Evolutionary conservation across 352 stramenopile genomes (phyloP), one percentile per base, ranked within the genome.

Genomic region (Phytophthora litchii): DNA sequence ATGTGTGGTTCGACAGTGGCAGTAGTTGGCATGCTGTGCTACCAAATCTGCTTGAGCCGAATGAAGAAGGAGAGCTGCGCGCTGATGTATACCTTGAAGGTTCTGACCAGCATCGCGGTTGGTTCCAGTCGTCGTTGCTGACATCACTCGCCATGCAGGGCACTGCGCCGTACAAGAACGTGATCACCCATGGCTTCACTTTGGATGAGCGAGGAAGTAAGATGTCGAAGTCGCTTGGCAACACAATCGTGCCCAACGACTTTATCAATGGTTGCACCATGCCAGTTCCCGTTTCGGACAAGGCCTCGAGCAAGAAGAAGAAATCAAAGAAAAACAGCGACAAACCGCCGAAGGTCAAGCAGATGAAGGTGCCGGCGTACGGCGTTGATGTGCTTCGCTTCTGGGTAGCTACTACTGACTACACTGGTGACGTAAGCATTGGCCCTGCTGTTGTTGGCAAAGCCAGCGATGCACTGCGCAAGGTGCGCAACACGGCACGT

Each of bases 1-100:
- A 99, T 74, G 97, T 99, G 31, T 99, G 97, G 97, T 99, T 99
- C 68, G 97, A 99, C 79, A 98, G 91, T 37, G 91, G 90, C 31
- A 91, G 79, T 29, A 91, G 75, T 47, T 94, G 86, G 86, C 67
- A 91, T 50, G 60, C 81, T 0, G 83, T 93, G 16, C 64, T 93
- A 8, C 43, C 67, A 0, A 31, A 21, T n/a, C 6, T 75, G 1
- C 40, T 68, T 11, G 35, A 70, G 40, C 76, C 80, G 35, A 71
- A 83, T 0, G 78, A 89, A 47, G 66, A 90, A 11, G 56, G 61
- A 23, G 56, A 58, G 36, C 94, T 92, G 64, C 89, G 92, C 40
- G 97, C 96, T 1, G 89, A 99, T 72, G 71, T 99, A 43, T 99
- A 99, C 67, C 76, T 99, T 16, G 97, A 99, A 83, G 96, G 89